Conservation (phyloP, 2,329 filamentous ascomycete genomes). For the Whalleya microplaca region DNA sequence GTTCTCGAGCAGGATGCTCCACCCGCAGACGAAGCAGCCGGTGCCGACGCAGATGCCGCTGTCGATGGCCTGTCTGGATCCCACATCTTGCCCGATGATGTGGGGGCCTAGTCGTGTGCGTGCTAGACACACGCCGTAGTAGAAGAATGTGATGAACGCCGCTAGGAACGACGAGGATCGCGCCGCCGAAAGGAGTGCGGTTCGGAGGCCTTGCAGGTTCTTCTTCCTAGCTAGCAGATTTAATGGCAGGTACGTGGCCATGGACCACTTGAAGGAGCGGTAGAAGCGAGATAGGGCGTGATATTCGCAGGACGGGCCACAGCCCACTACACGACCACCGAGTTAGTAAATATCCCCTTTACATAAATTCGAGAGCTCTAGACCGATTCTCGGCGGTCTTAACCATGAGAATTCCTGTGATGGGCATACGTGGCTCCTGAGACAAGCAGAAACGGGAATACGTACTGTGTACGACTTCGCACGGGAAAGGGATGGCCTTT, state of each 20-base stretch:
- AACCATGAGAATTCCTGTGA: too few species aligned
- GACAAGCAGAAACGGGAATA: neutral
- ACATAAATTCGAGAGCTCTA: neutral
- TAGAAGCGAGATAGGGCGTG: constrained; percentile 72
- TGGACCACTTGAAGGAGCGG: constrained; percentile 73
- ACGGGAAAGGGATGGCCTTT: constrained; percentile 73
- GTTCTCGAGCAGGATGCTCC: constrained; percentile 78
- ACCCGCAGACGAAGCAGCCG: constrained; percentile 78
- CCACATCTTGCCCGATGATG: constrained; percentile 58
- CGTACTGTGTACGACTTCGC: constrained; percentile 74
- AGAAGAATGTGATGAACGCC: constrained; percentile 77
- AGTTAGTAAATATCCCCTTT: neutral
- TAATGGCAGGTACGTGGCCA: constrained; percentile 76
- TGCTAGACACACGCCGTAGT: constrained; percentile 81
- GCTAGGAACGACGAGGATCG: constrained; percentile 79
- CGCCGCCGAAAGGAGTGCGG: constrained; percentile 61
- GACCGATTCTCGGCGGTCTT: too few species aligned
- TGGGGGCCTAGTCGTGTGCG: constrained; percentile 74
- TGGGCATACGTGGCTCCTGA: too few species aligned
- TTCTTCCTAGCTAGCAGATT: constrained; percentile 64
- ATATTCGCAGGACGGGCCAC: constrained; percentile 72
- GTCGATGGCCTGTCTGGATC: constrained; percentile 57
- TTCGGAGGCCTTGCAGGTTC: constrained; percentile 46
- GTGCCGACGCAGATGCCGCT: constrained; percentile 69
- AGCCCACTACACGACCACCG: constrained; percentile 52